Percentiles rank a stretch among this genome's conserved stretches.
Conservation (phyloP, 2,329 filamentous ascomycete genomes). For the Plectosphaerella cucumerina region DNA sequence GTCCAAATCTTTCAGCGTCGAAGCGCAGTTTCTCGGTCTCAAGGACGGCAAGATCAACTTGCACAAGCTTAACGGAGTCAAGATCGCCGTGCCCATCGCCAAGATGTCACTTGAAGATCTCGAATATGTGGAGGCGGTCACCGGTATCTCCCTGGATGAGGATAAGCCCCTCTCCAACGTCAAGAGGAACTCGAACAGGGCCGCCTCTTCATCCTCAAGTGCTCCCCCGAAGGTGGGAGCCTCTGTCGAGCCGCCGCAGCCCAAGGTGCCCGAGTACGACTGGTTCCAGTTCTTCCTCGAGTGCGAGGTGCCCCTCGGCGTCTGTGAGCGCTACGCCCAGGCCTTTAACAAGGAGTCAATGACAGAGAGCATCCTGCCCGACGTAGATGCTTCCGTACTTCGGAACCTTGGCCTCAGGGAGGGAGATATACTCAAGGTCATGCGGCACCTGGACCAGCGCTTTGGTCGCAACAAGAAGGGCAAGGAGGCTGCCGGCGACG, state of each 20-base stretch:
- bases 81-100: conserved; percentile 89
- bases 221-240: conserved; percentile 47
- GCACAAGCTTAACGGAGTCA: conserved; percentile 96
- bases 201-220: conserved; percentile 14
- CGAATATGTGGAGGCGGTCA: conserved; percentile 85
- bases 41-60: conserved; percentile 96
- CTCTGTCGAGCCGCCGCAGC: conserved; percentile 47
- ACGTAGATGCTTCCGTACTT: conserved; percentile 78
- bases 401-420: conserved; percentile 91
- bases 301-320: conserved; percentile 85
- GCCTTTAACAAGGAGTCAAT: conserved; percentile 90
- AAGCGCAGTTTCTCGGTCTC: conserved; percentile 91
- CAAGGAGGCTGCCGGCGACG: conserved; percentile 54
- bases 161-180: conserved; percentile 91
- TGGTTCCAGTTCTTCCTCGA: conserved; percentile 99
- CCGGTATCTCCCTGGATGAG: conserved; percentile 88
- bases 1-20: conserved; percentile 93
- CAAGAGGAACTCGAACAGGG: conserved; percentile 37
- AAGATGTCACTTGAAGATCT: conserved; percentile 97
- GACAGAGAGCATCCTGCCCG: conserved; percentile 87
- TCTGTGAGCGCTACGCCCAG: conserved; percentile 91
- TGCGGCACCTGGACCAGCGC: conserved; percentile 80
- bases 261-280: conserved; percentile 74
- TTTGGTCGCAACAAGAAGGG: conserved; percentile 49
- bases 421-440: conserved; percentile 93